These are phyloP conservation scores for Dactylellina parvicollis DNA, from an alignment of 2,329 filamentous ascomycete genomes.

Conservation along the genomic window DNA sequence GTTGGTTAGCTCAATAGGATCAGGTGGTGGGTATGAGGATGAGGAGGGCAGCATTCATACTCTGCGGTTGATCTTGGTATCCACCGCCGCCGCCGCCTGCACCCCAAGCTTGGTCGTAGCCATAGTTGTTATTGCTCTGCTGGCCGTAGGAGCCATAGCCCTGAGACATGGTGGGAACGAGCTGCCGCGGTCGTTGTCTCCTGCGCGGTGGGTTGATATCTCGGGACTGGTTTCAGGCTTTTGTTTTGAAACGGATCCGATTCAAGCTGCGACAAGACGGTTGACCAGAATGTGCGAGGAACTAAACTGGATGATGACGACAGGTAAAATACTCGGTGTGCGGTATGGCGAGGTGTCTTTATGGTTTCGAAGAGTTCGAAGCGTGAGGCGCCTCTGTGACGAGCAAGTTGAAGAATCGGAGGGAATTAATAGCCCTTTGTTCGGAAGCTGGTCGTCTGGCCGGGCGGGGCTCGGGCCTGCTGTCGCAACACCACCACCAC, in stretches of 20 bases:
- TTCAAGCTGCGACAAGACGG: conserved; percentile 2
- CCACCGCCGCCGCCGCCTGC: neutral
- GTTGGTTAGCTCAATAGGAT: conserved; percentile 12
- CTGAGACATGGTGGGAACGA: conserved; percentile 37
- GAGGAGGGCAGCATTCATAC: conserved; percentile 9
- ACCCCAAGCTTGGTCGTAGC: conserved; percentile 44
- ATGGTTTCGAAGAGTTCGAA: neutral
- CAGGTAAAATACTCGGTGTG: neutral
- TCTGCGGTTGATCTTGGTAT: conserved; percentile 49
- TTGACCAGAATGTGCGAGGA: conserved; percentile 1
- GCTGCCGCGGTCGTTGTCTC: neutral
- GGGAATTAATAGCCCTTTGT: conserved; percentile 19
- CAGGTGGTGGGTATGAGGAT: neutral
- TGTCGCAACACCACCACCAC: neutral
- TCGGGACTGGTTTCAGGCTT: conserved; percentile 29
- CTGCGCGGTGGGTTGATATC: conserved; percentile 7
- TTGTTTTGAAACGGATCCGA: conserved; percentile 32
- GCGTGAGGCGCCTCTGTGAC: conserved; percentile 5
- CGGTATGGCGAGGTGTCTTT: neutral
- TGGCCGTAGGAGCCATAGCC: conserved; percentile 40
- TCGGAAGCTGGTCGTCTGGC: neutral
- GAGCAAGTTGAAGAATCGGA: conserved; percentile 9
- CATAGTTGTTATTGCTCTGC: conserved; percentile 33
- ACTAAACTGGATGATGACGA: neutral
- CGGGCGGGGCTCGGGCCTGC: neutral